Percentiles rank a stretch among this genome's conserved stretches.
Evolutionary conservation across 2,329 filamentous ascomycete genomes (phyloP).

Genomic region (Talaromyces rugulosus): DNA sequence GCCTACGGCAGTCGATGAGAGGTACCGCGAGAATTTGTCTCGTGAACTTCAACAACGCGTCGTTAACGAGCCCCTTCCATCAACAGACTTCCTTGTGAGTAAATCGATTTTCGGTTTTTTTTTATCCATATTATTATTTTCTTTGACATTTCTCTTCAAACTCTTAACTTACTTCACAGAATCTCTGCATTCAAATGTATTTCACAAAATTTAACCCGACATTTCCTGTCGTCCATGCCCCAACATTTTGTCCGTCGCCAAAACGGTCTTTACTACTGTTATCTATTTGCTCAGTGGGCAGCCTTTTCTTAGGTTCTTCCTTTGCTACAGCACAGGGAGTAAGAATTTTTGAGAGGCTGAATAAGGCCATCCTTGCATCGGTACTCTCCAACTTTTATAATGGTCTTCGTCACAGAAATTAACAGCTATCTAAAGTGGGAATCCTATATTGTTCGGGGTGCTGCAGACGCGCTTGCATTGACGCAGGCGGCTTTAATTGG

Average conservation of each 20-base stretch:
- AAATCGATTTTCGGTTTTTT: neutral
- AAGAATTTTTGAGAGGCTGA: slow-evolving; percentile 26
- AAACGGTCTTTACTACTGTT: slow-evolving; percentile 29
- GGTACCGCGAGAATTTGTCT: slow-evolving; percentile 13
- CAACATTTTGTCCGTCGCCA: slow-evolving; percentile 17
- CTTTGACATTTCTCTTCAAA: neutral
- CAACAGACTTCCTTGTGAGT: slow-evolving; percentile 2
- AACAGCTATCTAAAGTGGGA: slow-evolving; percentile 1
- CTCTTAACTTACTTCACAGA: neutral
- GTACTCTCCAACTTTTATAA: neutral
- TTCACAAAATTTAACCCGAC: slow-evolving; percentile 19
- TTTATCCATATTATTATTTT: neutral
- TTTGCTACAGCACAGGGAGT: slow-evolving; percentile 24
- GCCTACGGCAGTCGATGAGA: neutral
- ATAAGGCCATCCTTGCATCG: slow-evolving; percentile 10
- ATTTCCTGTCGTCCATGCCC: slow-evolving; percentile 12
- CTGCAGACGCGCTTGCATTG: slow-evolving; percentile 7
- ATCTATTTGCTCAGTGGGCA: slow-evolving; percentile 36
- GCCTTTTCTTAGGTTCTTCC: slow-evolving; percentile 31
- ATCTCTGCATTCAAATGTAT: slow-evolving; percentile 19
- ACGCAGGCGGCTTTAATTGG: slow-evolving; percentile 6
- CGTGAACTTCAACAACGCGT: slow-evolving; percentile 15
- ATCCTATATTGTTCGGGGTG: slow-evolving; percentile 6
- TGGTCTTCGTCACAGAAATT: neutral
- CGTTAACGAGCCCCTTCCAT: slow-evolving; percentile 11